Evolutionary conservation across 2,329 filamentous ascomycete genomes (phyloP).

Genomic region (Ophiostoma himal-ulmi): DNA sequence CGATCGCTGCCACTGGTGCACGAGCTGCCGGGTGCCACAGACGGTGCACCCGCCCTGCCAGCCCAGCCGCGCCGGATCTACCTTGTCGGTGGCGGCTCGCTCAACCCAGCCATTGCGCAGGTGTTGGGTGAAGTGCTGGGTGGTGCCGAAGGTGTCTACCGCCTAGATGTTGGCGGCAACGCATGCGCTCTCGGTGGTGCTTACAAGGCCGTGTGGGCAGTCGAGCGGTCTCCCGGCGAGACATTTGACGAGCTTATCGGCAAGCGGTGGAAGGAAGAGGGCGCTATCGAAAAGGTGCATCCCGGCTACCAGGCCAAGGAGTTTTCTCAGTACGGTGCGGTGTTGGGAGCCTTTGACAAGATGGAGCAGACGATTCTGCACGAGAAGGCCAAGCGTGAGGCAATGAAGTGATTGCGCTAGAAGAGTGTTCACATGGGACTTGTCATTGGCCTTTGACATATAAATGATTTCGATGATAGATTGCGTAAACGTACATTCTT

Average conservation of each 20-base stretch:
- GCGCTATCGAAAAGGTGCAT: slow-evolving; percentile 75
- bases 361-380: slow-evolving; percentile 65
- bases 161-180: slow-evolving; percentile 89
- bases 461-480: no score
- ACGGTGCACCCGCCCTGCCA: slow-evolving; percentile 47
- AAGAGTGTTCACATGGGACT: no score
- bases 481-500: no score
- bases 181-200: slow-evolving; percentile 90
- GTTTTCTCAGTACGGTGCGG: slow-evolving; percentile 72
- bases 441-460: no score
- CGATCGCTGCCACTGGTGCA: slow-evolving; percentile 72
- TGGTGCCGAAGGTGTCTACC: slow-evolving; percentile 82
- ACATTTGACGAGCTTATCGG: slow-evolving; percentile 86
- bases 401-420: slow-evolving; percentile 23
- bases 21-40: slow-evolving; percentile 35
- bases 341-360: slow-evolving; percentile 67
- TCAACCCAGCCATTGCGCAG: slow-evolving; percentile 82
- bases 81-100: slow-evolving; percentile 85
- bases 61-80: slow-evolving; percentile 85
- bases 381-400: slow-evolving; percentile 32
- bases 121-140: slow-evolving; percentile 85
- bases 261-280: slow-evolving; percentile 75
- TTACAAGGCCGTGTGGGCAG: slow-evolving; percentile 93
- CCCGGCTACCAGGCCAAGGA: slow-evolving; percentile 69
- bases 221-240: slow-evolving; percentile 62